Conservation (phyloP, 2,329 filamentous ascomycete genomes). For the Cadophora gregata region DNA sequence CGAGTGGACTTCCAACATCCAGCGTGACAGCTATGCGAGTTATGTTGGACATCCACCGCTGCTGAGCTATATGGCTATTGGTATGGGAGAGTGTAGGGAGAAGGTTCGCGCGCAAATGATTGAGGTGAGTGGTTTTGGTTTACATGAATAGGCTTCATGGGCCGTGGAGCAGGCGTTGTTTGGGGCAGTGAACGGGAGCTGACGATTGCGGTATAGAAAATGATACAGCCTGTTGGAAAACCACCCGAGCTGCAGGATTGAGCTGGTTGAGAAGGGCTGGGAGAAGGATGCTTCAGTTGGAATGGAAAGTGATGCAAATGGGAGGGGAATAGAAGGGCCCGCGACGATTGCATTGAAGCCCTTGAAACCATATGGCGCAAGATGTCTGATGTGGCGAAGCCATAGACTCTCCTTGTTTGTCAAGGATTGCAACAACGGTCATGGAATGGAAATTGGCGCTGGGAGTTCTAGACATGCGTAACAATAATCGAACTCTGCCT, state of each 20-base stretch:
- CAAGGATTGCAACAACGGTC: neutral
- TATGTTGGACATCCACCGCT: conserved; percentile 90
- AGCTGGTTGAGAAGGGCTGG: conserved; percentile 12
- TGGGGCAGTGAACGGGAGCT: neutral
- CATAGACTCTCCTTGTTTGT: neutral
- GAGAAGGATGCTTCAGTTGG: neutral
- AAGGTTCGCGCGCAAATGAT: conserved; percentile 82
- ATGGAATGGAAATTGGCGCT: neutral
- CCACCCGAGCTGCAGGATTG: conserved; percentile 64
- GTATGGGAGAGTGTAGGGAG: conserved; percentile 82
- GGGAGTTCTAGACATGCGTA: neutral
- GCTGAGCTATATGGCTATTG: conserved; percentile 86
- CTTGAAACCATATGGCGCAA: neutral
- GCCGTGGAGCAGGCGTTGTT: neutral
- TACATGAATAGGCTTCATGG: neutral
- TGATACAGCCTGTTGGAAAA: conserved; percentile 70
- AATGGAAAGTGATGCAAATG: neutral
- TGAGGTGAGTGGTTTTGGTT: conserved; percentile 57
- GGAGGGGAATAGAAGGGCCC: neutral
- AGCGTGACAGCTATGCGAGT: conserved; percentile 88
- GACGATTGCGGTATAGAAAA: conserved; percentile 57
- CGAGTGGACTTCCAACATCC: conserved; percentile 96
- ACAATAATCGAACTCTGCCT: neutral
- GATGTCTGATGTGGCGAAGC: neutral
- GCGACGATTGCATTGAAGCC: neutral